Evolutionary conservation across 176 grass and related monocot species (phyloP).

Genomic region (Triticum urartu): DNA sequence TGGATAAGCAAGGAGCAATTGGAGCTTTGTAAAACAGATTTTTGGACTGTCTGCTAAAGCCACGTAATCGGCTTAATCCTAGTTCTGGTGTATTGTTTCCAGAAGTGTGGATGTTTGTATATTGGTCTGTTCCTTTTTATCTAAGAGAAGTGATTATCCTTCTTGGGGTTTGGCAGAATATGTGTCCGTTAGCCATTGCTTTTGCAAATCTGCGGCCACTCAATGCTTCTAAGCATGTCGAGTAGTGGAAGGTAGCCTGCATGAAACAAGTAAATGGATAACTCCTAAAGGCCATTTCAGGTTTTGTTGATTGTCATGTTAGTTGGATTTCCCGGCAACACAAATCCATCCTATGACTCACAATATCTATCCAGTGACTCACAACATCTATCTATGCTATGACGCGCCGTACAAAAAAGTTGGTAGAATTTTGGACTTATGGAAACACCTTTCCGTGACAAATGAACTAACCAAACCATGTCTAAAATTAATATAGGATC

Average conservation of each 20-base stretch:
- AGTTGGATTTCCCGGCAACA: not conserved
- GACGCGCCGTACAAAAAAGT: not conserved
- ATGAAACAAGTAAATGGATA: too few species aligned
- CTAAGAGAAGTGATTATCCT: not conserved
- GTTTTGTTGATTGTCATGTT: not conserved
- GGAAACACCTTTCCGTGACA: not conserved
- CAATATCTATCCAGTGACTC: not conserved
- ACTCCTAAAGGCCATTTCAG: not conserved
- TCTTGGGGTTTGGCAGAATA: not conserved
- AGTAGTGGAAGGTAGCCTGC: too few species aligned
- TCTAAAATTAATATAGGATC: not conserved
- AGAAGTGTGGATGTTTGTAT: not conserved
- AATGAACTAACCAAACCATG: not conserved
- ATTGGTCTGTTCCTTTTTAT: not conserved
- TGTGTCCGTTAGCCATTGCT: not conserved
- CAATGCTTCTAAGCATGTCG: too few species aligned
- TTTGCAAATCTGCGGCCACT: too few species aligned
- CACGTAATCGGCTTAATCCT: not conserved
- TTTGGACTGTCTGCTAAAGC: not conserved
- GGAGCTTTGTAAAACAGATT: constrained; percentile 20
- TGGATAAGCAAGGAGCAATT: not conserved
- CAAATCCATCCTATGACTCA: not conserved
- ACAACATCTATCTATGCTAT: not conserved
- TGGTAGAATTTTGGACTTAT: not conserved
- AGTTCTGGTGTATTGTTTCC: not conserved